These are phyloP conservation scores for Blastomyces silverae DNA, from an alignment of 2,329 filamentous ascomycete genomes.

Conservation along the genomic window DNA sequence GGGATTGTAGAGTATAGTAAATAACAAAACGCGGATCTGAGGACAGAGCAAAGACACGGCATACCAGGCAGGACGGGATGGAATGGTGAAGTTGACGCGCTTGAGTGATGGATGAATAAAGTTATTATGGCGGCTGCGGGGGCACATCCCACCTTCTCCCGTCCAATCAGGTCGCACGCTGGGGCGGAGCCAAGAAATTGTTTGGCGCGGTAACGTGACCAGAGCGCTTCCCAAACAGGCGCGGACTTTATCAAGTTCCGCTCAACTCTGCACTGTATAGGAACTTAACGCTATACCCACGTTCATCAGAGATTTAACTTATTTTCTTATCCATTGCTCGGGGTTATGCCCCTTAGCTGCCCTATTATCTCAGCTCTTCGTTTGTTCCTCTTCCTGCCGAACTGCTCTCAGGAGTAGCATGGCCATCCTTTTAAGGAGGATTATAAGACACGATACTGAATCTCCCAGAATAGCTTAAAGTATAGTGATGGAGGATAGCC, in stretches of 20 bases:
- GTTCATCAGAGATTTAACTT: too few species aligned
- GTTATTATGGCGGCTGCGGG: too few species aligned
- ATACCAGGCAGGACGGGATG: too few species aligned
- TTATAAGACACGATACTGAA: not conserved
- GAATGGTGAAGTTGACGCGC: too few species aligned
- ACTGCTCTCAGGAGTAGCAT: conserved; percentile 1
- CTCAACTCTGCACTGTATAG: too few species aligned
- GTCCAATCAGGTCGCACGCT: not conserved
- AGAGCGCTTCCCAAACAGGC: too few species aligned
- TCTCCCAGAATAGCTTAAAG: not conserved
- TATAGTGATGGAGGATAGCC: not conserved
- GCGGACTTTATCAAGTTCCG: too few species aligned
- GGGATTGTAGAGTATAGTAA: not conserved
- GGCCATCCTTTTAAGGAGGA: not conserved
- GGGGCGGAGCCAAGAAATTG: not conserved
- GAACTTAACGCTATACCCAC: too few species aligned
- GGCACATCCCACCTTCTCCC: not conserved
- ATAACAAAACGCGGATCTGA: not conserved
- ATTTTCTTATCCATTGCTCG: not conserved
- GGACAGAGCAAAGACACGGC: not conserved
- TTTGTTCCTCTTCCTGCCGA: not conserved
- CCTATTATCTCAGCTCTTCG: not conserved
- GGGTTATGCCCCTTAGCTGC: not conserved
- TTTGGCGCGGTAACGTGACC: not conserved
- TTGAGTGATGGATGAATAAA: too few species aligned